phyloP scores from a whole-genome alignment of 495 filamentous ascomycete genomes.

The Annulohypoxylon bovei region DNA sequence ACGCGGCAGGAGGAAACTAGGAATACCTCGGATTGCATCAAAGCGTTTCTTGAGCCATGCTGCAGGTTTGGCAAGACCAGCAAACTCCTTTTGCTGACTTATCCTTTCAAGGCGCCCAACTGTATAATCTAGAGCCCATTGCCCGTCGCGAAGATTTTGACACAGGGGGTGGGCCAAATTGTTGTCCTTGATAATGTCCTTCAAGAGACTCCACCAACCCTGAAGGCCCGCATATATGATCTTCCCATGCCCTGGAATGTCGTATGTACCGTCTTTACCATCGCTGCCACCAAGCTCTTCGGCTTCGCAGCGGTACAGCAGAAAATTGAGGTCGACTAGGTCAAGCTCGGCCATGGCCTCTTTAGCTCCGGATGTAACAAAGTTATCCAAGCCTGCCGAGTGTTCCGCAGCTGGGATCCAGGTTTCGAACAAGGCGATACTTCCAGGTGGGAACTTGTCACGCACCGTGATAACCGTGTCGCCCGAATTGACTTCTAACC shows the following conservation, averaged over 20 bases:
- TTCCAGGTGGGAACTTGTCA: conserved; percentile 86
- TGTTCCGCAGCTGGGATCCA: conserved; percentile 89
- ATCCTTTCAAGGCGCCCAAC: conserved; percentile 79
- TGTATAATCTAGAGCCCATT: conserved; percentile 95
- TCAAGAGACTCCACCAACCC: conserved; percentile 96
- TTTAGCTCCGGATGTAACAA: conserved; percentile 81
- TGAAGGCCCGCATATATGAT: conserved; percentile 96
- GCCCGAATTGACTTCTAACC: conserved; percentile 70
- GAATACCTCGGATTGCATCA: conserved; percentile 81
- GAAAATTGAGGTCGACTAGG: conserved; percentile 87
- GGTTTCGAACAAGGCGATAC: conserved; percentile 94
- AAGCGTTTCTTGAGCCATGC: conserved; percentile 86
- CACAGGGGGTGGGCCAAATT: conserved; percentile 93
- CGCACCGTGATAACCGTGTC: conserved; percentile 85
- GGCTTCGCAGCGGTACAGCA: conserved; percentile 90
- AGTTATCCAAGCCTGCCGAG: conserved; percentile 79
- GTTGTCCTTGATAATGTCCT: conserved; percentile 85
- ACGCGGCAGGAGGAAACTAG: conserved; percentile 87
- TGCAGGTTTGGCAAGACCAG: conserved; percentile 69
- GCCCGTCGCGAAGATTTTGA: conserved; percentile 87
- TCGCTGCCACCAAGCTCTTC: conserved; percentile 87
- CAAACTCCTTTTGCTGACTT: conserved; percentile 67
- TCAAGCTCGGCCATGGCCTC: conserved; percentile 78
- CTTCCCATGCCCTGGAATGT: conserved; percentile 81
- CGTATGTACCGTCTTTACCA: conserved; percentile 86